Base-by-base conservation (phyloP, 2,329 filamentous ascomycete species). In the Malbranchea zuffiana region DNA sequence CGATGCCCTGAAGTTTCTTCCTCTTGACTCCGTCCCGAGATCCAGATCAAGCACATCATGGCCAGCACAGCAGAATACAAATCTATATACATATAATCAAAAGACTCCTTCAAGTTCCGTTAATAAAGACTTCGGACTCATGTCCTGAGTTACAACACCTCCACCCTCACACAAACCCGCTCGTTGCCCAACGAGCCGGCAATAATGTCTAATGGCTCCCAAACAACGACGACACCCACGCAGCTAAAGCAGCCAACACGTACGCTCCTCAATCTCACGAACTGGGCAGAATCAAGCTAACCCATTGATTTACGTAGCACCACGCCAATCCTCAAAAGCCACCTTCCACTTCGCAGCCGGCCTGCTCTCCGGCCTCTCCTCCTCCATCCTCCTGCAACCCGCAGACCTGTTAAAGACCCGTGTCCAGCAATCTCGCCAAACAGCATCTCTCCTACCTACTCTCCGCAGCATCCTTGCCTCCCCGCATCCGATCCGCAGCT, bases 381-480 rank as follows among this genome's bases (percentile, higher is more conserved):
- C 86, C 35, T 87, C 90, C 38, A 78, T 93, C 42, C 77, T 96
- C 38, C 74, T 98, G 11, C 90, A 98, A 61, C 90, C 90, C 17
- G 82, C 90, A 52, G 90, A 98, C 62, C 78, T 98, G 3, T 77
- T 98, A 56, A 98, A 98, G 63, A 98, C 90, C 19, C 80, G 90
- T 31, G 79, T 96, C 26, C 90, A 98, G 57, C 90, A 96, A 60
- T 84, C 83, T 21, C 76, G 76, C 32, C 46, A 61, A 42, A 71
- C 74, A 28, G 72, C 74, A 47, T 76, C 84, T 2, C 73, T 96
- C 40, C 60, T 74, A 36, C 65, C 68, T 16, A 82, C 81, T 12
- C 66, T 93, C 42, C 74, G 75, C 50, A 66, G 75, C 21, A 84
- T 93, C 54, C 72, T 80, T 45, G 64, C 66, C 48, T 77, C 73